phyloP scores from a whole-genome alignment of 73 alveolate genomes.

The Tetrahymena thermophila region DNA sequence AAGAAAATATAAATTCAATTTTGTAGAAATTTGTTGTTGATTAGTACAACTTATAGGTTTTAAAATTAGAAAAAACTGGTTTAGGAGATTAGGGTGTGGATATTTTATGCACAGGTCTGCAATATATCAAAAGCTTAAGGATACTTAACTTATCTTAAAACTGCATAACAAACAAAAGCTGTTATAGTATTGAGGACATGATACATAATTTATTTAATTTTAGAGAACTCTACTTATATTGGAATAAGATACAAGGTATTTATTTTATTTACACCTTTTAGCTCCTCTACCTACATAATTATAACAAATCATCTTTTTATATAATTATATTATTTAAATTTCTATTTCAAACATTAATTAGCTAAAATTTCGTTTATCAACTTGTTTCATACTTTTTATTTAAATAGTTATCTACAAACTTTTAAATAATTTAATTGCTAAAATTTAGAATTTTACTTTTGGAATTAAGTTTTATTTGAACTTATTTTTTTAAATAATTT shows the following conservation, averaged over 20 bases:
- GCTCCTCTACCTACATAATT: too few relatives aligned
- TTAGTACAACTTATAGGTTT: neutral
- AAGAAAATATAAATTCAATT: neutral
- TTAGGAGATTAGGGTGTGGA: slow-evolving; percentile 59
- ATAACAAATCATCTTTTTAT: too few relatives aligned
- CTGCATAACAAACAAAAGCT: slow-evolving; percentile 51
- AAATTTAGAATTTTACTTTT: too few relatives aligned
- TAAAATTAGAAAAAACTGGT: slow-evolving; percentile 62
- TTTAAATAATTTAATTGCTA: too few relatives aligned
- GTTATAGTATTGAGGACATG: slow-evolving; percentile 13
- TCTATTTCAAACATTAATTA: too few relatives aligned
- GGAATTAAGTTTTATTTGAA: too few relatives aligned
- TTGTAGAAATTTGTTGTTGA: neutral
- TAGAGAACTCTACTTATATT: slow-evolving; percentile 12
- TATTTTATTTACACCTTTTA: neutral
- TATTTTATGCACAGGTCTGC: slow-evolving; percentile 37
- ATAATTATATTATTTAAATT: too few relatives aligned
- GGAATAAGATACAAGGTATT: neutral
- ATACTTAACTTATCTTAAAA: slow-evolving; percentile 52
- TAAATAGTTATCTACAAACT: too few relatives aligned
- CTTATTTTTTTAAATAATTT: neutral
- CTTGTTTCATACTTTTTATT: too few relatives aligned
- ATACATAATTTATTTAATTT: neutral
- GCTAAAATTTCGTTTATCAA: too few relatives aligned
- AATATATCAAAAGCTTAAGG: slow-evolving; percentile 44